phyloP scores from a whole-genome alignment of 2,329 filamentous ascomycete species.

The Colletotrichum sp. region DNA sequence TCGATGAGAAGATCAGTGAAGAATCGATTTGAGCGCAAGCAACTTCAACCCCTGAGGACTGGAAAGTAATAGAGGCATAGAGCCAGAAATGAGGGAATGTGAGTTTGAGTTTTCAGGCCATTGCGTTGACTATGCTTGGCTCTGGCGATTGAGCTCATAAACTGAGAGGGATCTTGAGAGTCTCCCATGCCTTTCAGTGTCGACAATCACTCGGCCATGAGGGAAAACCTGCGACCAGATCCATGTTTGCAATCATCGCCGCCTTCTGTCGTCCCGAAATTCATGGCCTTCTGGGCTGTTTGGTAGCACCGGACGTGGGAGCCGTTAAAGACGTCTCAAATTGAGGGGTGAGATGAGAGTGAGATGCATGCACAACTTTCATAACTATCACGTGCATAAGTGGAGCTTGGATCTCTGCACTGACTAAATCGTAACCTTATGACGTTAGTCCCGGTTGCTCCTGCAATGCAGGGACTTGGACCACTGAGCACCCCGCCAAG shows the following conservation, averaged over 20 bases:
- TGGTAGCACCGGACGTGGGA: not conserved
- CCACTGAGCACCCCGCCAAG: slow-evolving; percentile 11
- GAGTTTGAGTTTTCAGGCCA: not conserved
- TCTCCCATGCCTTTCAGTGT: not conserved
- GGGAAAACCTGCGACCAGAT: not conserved
- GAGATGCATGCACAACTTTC: not conserved
- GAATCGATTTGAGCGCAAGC: not conserved
- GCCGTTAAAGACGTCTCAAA: not conserved
- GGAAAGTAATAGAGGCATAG: not conserved
- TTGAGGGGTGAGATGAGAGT: not conserved
- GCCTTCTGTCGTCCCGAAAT: not conserved
- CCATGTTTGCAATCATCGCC: not conserved
- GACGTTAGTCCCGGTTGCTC: slow-evolving; percentile 2
- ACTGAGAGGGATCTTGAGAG: not conserved
- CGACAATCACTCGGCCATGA: not conserved
- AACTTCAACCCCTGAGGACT: not conserved
- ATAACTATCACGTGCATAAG: not conserved
- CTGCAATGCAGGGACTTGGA: slow-evolving; percentile 11
- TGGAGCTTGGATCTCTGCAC: slow-evolving; percentile 1
- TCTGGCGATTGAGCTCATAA: not conserved
- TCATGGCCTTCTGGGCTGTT: not conserved
- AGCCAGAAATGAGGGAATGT: not conserved
- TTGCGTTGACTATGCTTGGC: not conserved
- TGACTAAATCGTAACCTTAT: not conserved
- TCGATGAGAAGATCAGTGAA: not conserved